Base-by-base conservation (phyloP, 768 basidiomycete genomes). In the Amanita pseudoporphyria region DNA sequence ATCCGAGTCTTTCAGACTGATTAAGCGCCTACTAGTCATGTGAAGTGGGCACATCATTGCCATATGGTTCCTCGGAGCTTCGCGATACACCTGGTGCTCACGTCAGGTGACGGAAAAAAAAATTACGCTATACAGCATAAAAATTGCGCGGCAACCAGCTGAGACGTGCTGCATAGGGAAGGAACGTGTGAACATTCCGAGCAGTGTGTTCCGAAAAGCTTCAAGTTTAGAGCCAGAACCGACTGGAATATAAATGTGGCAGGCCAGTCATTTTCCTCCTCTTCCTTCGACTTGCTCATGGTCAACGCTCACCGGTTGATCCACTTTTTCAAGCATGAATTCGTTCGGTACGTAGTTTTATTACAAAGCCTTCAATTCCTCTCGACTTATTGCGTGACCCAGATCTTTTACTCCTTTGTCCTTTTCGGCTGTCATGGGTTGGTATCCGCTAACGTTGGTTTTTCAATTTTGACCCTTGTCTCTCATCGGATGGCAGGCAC, bases 321-420 rank as follows among this genome's bases (percentile, higher is more conserved):
- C 37, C 30, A 40, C 21, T 49, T 49, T 24, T 10, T 39, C 30
- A 49, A 32, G 21, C 37, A 49, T n/a, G 47, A 41, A 26, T 38
- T 49, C 30, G 16, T 49, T 16, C 38, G 38, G 47, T 49, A 9
- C 18, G 46, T 38, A 18, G 26, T 28, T 13, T 10, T 9, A 33
- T 24, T 5, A 13, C 19, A 7, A 13, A 30, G 12, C n/a, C 35
- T 2, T 47, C 18, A 7, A 14, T 35, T 24, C n/a, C 30, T 19
- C 14, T 31, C 28, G 12, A 6, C 22, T 28, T 16, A 30, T 16
- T 26, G 26, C 7, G 12, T 26, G 6, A 33, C 22, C 32, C 42
- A 51, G 49, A 19, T 44, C 41, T 1, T 51, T 51, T 40, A 36
- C 49, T 7, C 49, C 49, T 1, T n/a, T 51, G 21, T 51, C 30